Percentiles rank a stretch among this genome's conserved stretches.
phyloP scores from a whole-genome alignment of 2,329 filamentous ascomycete species.

The Botrytis squamosa region DNA sequence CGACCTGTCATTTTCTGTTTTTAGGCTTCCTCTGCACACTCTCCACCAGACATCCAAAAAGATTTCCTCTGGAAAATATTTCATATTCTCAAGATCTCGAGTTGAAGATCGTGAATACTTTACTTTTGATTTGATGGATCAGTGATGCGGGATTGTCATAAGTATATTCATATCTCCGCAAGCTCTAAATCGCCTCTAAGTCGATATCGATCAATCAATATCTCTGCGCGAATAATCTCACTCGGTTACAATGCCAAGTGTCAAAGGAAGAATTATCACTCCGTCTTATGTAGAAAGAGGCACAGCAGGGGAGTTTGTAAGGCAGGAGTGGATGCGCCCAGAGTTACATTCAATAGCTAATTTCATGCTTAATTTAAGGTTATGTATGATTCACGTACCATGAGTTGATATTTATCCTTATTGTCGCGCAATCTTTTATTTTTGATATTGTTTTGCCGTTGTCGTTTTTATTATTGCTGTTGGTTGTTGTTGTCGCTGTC shows the following conservation, averaged over 20 bases:
- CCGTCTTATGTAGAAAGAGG: not conserved
- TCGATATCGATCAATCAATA: not conserved
- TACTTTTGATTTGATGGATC: not conserved
- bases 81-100: not conserved
- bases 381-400: not conserved
- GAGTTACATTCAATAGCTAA: not conserved
- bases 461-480: not conserved
- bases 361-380: slow-evolving; percentile 1
- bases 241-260: not conserved
- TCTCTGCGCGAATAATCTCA: not conserved
- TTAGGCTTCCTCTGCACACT: not conserved
- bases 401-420: not conserved
- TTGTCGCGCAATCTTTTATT: not conserved
- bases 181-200: not conserved
- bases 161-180: not conserved
- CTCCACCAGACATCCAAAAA: not conserved
- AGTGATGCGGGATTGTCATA: not conserved
- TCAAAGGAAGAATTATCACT: not conserved
- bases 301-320: not conserved
- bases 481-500: not conserved
- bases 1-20: not conserved
- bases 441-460: not conserved
- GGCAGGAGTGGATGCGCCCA: not conserved
- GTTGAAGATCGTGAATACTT: not conserved
- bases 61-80: not conserved